Conservation (phyloP, 164 flowering plant genomes). For the Annona squamosa region DNA sequence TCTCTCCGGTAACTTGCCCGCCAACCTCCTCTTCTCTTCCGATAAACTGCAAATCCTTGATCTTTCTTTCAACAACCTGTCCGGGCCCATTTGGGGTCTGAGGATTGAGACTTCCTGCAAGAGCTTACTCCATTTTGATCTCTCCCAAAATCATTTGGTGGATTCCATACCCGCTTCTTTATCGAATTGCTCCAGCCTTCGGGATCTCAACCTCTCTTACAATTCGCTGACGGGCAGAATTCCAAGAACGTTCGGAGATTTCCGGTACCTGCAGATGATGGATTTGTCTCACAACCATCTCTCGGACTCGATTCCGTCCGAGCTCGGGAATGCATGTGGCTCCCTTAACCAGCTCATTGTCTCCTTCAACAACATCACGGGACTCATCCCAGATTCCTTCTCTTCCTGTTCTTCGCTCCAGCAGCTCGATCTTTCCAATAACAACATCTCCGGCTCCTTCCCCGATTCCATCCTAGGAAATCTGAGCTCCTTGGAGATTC, state of each 20-base stretch:
- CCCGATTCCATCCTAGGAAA: slow-evolving; percentile 46
- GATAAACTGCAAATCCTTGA: slow-evolving; percentile 56
- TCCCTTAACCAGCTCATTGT: slow-evolving; percentile 51
- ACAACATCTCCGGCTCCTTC: slow-evolving; percentile 62
- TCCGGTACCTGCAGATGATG: slow-evolving; percentile 44
- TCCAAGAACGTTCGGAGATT: slow-evolving; percentile 37
- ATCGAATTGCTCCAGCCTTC: slow-evolving; percentile 51
- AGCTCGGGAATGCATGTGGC: slow-evolving; percentile 47
- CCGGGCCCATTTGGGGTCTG: slow-evolving; percentile 48
- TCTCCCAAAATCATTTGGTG: slow-evolving; percentile 46
- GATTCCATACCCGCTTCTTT: slow-evolving; percentile 47
- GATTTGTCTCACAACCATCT: slow-evolving; percentile 66
- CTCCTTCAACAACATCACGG: slow-evolving; percentile 58
- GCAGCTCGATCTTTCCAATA: slow-evolving; percentile 56
- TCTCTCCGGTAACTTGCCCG: slow-evolving; percentile 49
- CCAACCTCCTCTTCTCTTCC: slow-evolving; percentile 28
- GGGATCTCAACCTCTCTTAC: slow-evolving; percentile 36
- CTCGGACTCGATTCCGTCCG: slow-evolving; percentile 54
- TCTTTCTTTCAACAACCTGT: slow-evolving; percentile 65
- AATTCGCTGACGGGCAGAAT: slow-evolving; percentile 51
- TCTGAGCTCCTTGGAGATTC: slow-evolving; percentile 43
- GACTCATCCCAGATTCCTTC: slow-evolving; percentile 47
- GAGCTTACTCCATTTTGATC: slow-evolving; percentile 46
- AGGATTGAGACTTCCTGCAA: slow-evolving; percentile 35
- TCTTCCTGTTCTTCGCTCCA: slow-evolving; percentile 59